Evolutionary conservation across 148 eudicot species (phyloP).

Genomic region (Salicornia ramosissima): DNA sequence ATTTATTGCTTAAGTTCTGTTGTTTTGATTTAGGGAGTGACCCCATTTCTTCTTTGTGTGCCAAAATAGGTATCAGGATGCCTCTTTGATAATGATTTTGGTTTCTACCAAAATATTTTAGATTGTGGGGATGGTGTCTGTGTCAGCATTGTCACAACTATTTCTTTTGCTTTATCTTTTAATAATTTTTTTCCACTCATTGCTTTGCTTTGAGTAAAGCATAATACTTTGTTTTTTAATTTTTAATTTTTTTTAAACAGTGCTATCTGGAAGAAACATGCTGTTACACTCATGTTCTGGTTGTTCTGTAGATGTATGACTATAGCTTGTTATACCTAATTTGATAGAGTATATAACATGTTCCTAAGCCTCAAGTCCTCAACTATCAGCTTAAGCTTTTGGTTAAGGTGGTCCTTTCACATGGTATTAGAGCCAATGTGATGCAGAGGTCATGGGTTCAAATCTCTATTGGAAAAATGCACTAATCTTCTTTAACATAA

Average conservation of each 20-base stretch:
- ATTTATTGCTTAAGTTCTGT: not conserved
- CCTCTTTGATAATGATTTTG: not conserved
- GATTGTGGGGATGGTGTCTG: not conserved
- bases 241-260: not conserved
- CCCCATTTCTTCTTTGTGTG: not conserved
- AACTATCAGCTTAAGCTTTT: no score
- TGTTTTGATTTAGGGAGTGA: not conserved
- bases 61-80: not conserved
- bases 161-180: not conserved
- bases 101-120: no score
- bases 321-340: not conserved
- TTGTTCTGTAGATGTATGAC: not conserved
- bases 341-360: no score
- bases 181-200: not conserved
- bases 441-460: no score
- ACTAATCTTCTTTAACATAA: not conserved
- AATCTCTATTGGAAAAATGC: not conserved
- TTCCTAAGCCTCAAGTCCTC: not conserved
- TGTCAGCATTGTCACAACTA: not conserved
- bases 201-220: not conserved
- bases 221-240: not conserved
- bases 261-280: not conserved
- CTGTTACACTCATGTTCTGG: constrained; percentile 1
- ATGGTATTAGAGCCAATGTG: no score
- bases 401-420: no score